A percentile compares a stretch with the other conserved stretches of the same genome.
Conservation (phyloP, 2,329 filamentous ascomycete species). For the Hypoxylon sp. region DNA sequence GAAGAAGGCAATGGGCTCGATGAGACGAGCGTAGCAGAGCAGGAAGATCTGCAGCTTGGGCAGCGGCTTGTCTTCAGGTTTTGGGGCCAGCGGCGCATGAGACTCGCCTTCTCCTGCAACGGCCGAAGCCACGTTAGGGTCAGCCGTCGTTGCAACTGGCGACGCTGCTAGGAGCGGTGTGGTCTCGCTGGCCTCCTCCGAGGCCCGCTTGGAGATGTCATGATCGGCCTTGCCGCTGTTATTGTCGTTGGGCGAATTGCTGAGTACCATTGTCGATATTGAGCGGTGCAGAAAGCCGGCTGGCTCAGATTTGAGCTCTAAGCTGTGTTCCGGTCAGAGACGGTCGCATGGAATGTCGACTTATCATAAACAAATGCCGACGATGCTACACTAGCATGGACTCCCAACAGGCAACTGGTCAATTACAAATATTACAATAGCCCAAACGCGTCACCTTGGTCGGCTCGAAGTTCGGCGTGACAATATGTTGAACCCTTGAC, state of each 20-base stretch:
- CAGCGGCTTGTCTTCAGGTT: constrained; percentile 62
- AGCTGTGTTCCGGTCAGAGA: constrained; percentile 1
- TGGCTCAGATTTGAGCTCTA: neutral
- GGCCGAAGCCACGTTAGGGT: constrained; percentile 12
- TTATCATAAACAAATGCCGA: neutral
- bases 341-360: neutral
- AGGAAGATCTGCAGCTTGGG: constrained; percentile 75
- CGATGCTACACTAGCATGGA: constrained; percentile 2
- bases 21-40: constrained; percentile 78
- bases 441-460: constrained; percentile 8
- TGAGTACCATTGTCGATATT: constrained; percentile 18
- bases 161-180: constrained; percentile 35
- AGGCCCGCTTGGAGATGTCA: neutral
- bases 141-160: constrained; percentile 20
- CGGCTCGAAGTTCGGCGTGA: constrained; percentile 10
- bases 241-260: constrained; percentile 8
- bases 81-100: constrained; percentile 24
- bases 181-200: constrained; percentile 21
- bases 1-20: constrained; percentile 87
- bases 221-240: constrained; percentile 4
- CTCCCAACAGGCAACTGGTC: constrained; percentile 2
- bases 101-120: constrained; percentile 18
- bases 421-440: constrained; percentile 16
- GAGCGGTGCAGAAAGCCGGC: neutral
- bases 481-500: neutral